Base-by-base conservation (phyloP, 2,329 filamentous ascomycete genomes). In the Colletotrichum liriopes region DNA sequence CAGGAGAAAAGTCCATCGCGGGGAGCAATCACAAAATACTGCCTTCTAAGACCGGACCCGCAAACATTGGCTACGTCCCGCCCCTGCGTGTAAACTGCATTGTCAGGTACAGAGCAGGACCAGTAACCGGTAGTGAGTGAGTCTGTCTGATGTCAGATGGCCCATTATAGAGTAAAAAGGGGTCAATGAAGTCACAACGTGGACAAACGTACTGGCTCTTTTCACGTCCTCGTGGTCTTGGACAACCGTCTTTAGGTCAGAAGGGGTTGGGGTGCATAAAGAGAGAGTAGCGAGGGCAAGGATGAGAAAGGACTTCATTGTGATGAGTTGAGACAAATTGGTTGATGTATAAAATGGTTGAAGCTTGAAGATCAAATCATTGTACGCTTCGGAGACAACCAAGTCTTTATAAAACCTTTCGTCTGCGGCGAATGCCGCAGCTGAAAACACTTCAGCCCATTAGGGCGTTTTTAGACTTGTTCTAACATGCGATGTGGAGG, bases 71-170 rank as follows among this genome's bases (percentile, higher is more conserved):
- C 5, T 6, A 29, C 23, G 9, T 43, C 37, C 39, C 23, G 9
- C 4, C 18, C 37, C 37, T n/a, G 5, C 11, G 56, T 60, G 39
- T 60, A 60, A 60, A 43, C 56, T 14, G 37, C 56, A 16, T 11
- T 11, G 5, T 4, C 29, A n/a, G 56, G 56, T 41, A 60, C 32
- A 37, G 5, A 29, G 39, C 56, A 60, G 39, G 56, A 16, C 56
- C 56, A 60, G 26, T 60, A 60, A 26, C 56, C 56, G 12, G 32
- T 41, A 37, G 26, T 32, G 6, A 60, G 56, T 20, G 37, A 43
- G 5, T 45, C 56, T 45, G 14, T 7, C 8, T 45, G 14, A 6
- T 45, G 56, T 60, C 32, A 60, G 56, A 26, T 47, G 20, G 18
- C 6, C 2, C 20, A 8, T 37, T 9, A 43, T 45, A 16, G 20